Percentiles rank a stretch among this genome's conserved stretches.
Evolutionary conservation across 2,329 filamentous ascomycete genomes (phyloP).

Genomic region (Bipolaris victoriae): DNA sequence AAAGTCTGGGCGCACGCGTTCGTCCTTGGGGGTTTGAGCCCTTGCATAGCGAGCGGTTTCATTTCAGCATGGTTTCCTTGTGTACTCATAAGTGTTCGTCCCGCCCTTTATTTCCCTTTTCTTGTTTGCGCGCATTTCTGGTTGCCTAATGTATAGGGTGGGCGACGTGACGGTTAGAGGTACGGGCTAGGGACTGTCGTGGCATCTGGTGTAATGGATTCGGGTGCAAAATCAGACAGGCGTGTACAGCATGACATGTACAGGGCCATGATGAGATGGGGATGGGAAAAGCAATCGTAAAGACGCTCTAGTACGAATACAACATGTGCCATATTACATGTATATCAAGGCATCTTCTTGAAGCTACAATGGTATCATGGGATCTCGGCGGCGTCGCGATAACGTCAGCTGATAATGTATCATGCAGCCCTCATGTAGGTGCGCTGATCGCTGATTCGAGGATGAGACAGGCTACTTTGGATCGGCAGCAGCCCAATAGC

Average conservation of each 20-base stretch:
- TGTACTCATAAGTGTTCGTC: constrained; percentile 39
- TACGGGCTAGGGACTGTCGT: constrained; percentile 22
- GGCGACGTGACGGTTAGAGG: constrained; percentile 31
- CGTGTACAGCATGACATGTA: constrained; percentile 26
- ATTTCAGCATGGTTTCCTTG: constrained; percentile 40
- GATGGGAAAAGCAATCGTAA: constrained; percentile 17
- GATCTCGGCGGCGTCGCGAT: constrained; percentile 17
- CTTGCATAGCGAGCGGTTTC: constrained; percentile 49
- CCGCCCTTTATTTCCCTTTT: constrained; percentile 32
- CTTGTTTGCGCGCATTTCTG: constrained; percentile 33
- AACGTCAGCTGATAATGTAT: constrained; percentile 32
- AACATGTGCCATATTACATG: constrained; percentile 18
- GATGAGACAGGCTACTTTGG: constrained; percentile 11
- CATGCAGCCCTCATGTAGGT: not conserved
- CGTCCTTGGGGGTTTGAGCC: constrained; percentile 35
- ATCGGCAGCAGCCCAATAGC: constrained; percentile 17
- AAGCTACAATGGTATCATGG: constrained; percentile 2
- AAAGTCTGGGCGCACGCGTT: constrained; percentile 46
- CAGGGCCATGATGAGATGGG: constrained; percentile 17
- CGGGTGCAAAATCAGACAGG: constrained; percentile 17
- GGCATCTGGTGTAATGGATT: constrained; percentile 29
- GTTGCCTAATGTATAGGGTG: constrained; percentile 37
- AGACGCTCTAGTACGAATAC: constrained; percentile 17
- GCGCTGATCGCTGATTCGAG: constrained; percentile 15
- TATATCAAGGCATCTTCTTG: constrained; percentile 7